These are phyloP conservation scores for Coemansia sp. DNA, from an alignment of 192 early-diverging fungal genomes.

Conservation along the genomic window DNA sequence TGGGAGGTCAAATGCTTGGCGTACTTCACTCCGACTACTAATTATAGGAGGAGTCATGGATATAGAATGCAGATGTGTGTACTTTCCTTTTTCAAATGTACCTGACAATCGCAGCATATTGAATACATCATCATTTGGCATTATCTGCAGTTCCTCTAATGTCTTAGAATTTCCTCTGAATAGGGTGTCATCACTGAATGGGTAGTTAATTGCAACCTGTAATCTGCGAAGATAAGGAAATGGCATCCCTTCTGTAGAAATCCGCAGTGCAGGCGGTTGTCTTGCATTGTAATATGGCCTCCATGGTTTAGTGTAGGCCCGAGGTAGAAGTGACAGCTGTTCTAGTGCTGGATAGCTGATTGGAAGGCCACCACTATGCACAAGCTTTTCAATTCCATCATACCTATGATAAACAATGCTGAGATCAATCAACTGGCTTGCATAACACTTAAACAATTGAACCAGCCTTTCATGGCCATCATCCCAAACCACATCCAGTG, in stretches of 20 bases:
- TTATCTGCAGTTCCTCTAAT: conserved; percentile 2
- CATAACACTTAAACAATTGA: not conserved
- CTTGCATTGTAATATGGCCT: no score
- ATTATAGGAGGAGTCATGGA: not conserved
- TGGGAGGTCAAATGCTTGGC: not conserved
- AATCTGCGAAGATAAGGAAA: not conserved
- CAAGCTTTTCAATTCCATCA: not conserved
- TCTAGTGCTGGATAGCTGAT: not conserved
- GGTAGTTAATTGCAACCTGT: not conserved
- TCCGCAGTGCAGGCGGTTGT: no score
- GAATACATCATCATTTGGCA: not conserved
- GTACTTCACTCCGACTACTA: not conserved
- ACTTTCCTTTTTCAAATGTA: not conserved
- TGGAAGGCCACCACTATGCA: not conserved
- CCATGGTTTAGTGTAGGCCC: no score
- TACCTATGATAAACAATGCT: not conserved
- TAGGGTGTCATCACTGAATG: not conserved
- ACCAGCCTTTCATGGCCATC: not conserved
- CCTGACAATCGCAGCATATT: not conserved
- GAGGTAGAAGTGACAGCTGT: not conserved
- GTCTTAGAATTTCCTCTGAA: not conserved
- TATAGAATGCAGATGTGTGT: not conserved
- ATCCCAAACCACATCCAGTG: not conserved
- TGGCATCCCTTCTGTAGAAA: not conserved
- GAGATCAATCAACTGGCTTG: not conserved